Base-by-base conservation (phyloP, 2,329 filamentous ascomycete species). In the Penicillium sp. region DNA sequence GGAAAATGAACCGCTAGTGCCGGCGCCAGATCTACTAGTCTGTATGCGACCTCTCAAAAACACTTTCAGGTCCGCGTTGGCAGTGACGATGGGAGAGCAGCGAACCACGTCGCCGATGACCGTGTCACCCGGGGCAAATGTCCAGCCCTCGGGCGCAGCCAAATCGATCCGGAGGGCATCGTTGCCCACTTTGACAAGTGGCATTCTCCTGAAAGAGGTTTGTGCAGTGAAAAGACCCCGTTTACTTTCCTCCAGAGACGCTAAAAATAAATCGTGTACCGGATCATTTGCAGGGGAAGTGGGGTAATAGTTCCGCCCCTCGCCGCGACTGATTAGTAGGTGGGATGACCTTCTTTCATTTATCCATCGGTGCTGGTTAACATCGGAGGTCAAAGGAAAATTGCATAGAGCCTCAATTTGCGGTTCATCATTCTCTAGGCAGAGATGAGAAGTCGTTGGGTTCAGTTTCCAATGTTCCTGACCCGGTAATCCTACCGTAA, bases 41-140 rank as follows among this genome's bases (percentile, higher is more conserved):
- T 55, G 47, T 19, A 55, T 33, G 7, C 48, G 19, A 25, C 53
- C 53, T 55, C 53, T 48, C 16, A 55, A 45, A 27, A 50, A 55
- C 4, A 55, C 16, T n/a, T 45, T 55, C 23, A 55, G 16, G 29
- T 42, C 39, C 11, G 53, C 53, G 9, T 44, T 33, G 10, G 37
- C 23, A 19, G 53, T 50, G 37, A 39, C 25, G 5, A 55, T 35
- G 27, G 53, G 37, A 35, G 53, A 50, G 26, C 27, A 25, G 31
- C 53, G 53, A 43, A 55, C 53, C 37, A 55, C 53, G 14, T 48
- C 48, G 25, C 44, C 54, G 49, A 57, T 57, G 23, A 57, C 44
- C 11, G 43, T 49, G 48, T 55, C 53, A n/a, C 46, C 46, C 16
- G 53, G 26, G 9, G 53, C 46, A 39, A 55, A 55, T 6, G 53